Evolutionary conservation across 768 basidiomycete genomes (phyloP).

Genomic region (Pleurotus cornucopiae): DNA sequence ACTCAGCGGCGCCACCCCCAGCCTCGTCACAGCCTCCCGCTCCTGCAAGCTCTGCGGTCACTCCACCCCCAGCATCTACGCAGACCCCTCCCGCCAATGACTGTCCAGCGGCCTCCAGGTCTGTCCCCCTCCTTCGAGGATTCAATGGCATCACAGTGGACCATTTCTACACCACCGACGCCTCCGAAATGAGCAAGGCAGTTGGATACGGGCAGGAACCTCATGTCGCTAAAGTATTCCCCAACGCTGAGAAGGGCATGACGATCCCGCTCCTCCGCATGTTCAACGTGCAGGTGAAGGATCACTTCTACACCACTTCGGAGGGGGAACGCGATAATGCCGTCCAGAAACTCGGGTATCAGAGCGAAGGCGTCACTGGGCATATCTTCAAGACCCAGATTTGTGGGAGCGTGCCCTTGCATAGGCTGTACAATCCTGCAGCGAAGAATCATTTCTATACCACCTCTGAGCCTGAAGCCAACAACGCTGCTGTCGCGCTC

Average conservation of each 20-base stretch:
- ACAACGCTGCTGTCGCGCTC: not conserved
- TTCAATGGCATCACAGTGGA: not conserved
- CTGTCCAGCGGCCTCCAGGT: not conserved
- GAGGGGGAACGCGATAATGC: not conserved
- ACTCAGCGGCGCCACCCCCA: too few species aligned
- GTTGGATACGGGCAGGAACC: not conserved
- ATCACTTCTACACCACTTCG: conserved; percentile 4
- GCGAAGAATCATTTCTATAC: not conserved
- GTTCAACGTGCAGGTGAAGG: not conserved
- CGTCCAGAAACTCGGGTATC: not conserved
- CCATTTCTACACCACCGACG: not conserved
- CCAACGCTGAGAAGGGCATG: not conserved
- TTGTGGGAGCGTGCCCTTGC: conserved; percentile 10
- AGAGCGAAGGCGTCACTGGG: not conserved
- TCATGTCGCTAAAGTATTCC: not conserved
- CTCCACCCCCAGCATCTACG: not conserved
- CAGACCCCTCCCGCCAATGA: not conserved
- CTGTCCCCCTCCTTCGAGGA: conserved; percentile 3
- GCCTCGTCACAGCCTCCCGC: too few species aligned
- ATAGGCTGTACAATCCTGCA: not conserved
- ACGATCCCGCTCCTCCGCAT: not conserved
- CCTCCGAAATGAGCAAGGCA: not conserved
- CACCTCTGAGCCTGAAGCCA: not conserved
- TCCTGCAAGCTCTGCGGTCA: too few species aligned
- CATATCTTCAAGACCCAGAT: conserved; percentile 8